Conservation (phyloP, 164 flowering plant species). For the Platanus orientalis region DNA sequence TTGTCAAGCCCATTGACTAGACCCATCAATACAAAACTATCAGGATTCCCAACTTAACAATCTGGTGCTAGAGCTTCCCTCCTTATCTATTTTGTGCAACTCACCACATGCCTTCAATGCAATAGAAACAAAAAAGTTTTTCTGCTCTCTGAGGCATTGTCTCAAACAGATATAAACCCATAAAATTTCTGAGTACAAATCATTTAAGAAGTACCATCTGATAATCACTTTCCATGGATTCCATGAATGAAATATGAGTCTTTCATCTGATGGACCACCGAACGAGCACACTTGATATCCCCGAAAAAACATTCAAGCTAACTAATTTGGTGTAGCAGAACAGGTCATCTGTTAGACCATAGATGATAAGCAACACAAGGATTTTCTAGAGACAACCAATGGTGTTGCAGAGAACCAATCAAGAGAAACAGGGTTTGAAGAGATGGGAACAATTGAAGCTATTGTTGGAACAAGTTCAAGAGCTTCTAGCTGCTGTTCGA, state of each 20-base stretch:
- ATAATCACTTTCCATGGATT: slow-evolving; percentile 67
- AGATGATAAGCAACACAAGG: slow-evolving; percentile 44
- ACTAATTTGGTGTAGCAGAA: slow-evolving; percentile 46
- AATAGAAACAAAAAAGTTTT: slow-evolving; percentile 51
- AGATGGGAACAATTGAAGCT: slow-evolving; percentile 24
- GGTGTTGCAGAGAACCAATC: slow-evolving; percentile 39
- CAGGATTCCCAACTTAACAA: slow-evolving; percentile 50
- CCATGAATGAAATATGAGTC: slow-evolving; percentile 55
- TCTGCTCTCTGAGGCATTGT: slow-evolving; percentile 25
- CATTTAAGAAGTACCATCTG: slow-evolving; percentile 56
- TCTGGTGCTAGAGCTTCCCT: slow-evolving; percentile 47
- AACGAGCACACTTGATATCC: slow-evolving; percentile 36
- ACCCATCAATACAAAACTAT: slow-evolving; percentile 55
- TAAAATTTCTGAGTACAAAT: slow-evolving; percentile 34
- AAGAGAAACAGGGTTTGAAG: slow-evolving; percentile 31
- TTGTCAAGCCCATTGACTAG: slow-evolving; percentile 65
- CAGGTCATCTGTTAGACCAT: slow-evolving; percentile 38
- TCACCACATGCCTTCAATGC: slow-evolving; percentile 68
- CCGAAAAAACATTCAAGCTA: slow-evolving; percentile 52
- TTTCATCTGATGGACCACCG: slow-evolving; percentile 49
- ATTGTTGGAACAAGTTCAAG: slow-evolving; percentile 13
- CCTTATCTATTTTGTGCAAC: slow-evolving; percentile 42
- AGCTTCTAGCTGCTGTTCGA: slow-evolving; percentile 4
- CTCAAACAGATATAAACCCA: slow-evolving; percentile 41
- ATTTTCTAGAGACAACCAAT: slow-evolving; percentile 31